Percentiles rank a stretch among this genome's conserved stretches.
Conservation (phyloP, 2,329 filamentous ascomycete genomes). For the Penicillium verrucosum region DNA sequence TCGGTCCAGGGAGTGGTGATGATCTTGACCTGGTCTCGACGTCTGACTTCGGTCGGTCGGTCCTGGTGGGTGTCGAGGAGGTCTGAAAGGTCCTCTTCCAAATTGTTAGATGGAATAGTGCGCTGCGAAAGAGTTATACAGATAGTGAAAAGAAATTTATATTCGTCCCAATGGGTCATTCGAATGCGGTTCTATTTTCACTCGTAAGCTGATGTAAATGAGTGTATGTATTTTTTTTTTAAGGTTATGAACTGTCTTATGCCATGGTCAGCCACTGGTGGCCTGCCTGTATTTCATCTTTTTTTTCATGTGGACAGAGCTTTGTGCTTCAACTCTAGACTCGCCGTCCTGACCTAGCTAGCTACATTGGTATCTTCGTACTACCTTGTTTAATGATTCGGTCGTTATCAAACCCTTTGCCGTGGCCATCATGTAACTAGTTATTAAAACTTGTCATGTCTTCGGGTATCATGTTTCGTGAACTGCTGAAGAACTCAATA, state of each 20-base stretch:
- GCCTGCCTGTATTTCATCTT: accelerated
- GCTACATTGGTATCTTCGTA: background rate
- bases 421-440: background rate
- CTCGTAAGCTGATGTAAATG: too few species aligned
- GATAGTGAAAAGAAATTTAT: background rate
- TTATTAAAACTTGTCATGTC: background rate
- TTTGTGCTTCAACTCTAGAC: background rate
- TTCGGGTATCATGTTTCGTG: slow-evolving; percentile 9
- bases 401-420: background rate
- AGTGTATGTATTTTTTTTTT: too few species aligned
- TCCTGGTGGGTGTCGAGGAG: slow-evolving; percentile 80
- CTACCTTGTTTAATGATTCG: too few species aligned
- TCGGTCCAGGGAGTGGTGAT: slow-evolving; percentile 86
- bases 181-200: too few species aligned
- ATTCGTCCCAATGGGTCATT: too few species aligned
- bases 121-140: background rate
- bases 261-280: too few species aligned
- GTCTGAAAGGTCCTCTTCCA: slow-evolving; percentile 71
- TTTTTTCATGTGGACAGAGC: too few species aligned
- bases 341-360: too few species aligned
- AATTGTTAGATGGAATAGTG: slow-evolving; percentile 53
- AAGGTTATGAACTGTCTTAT: too few species aligned
- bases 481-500: background rate
- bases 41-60: slow-evolving; percentile 73
- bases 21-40: slow-evolving; percentile 76